phyloP scores from a whole-genome alignment of 2,329 filamentous ascomycete genomes.

The Claviceps humidiphila region DNA sequence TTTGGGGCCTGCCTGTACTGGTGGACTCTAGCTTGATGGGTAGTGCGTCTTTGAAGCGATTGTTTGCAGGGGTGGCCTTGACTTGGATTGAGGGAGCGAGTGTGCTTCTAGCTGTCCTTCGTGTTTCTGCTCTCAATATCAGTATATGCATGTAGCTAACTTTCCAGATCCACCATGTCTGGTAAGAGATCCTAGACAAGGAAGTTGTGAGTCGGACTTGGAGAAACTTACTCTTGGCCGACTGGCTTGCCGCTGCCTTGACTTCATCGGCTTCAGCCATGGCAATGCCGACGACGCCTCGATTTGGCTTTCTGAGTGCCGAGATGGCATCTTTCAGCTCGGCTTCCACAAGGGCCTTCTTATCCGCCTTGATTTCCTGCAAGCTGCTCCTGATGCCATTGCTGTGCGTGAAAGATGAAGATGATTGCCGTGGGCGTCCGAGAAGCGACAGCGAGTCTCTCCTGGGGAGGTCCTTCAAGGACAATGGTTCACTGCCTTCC shows the following conservation, averaged over 20 bases:
- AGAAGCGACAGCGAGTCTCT: constrained; percentile 19
- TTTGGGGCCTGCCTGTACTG: constrained; percentile 10
- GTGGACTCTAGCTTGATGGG: constrained; percentile 15
- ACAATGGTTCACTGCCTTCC: constrained; percentile 49
- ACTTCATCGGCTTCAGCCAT: constrained; percentile 55
- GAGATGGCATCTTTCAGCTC: constrained; percentile 64
- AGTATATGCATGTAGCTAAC: constrained; percentile 11
- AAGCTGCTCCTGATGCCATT: constrained; percentile 36
- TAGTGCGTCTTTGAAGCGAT: constrained; percentile 39
- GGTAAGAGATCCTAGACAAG: neutral
- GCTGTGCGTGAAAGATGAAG: constrained; percentile 23
- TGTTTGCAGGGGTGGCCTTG: constrained; percentile 44
- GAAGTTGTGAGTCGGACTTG: neutral
- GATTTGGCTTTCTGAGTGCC: constrained; percentile 62
- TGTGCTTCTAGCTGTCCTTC: constrained; percentile 32
- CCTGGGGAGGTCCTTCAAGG: constrained; percentile 35
- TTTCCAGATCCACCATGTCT: neutral
- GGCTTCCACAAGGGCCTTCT: constrained; percentile 53
- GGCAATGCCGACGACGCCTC: constrained; percentile 52
- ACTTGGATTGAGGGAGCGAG: constrained; percentile 31
- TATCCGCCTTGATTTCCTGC: constrained; percentile 45
- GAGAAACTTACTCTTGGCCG: constrained; percentile 33
- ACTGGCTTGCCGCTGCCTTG: constrained; percentile 34
- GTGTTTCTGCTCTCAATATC: constrained; percentile 30
- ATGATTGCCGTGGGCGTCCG: constrained; percentile 26